Evolutionary conservation across 495 filamentous ascomycete genomes (phyloP).

Genomic region (Hamigera avellanea): DNA sequence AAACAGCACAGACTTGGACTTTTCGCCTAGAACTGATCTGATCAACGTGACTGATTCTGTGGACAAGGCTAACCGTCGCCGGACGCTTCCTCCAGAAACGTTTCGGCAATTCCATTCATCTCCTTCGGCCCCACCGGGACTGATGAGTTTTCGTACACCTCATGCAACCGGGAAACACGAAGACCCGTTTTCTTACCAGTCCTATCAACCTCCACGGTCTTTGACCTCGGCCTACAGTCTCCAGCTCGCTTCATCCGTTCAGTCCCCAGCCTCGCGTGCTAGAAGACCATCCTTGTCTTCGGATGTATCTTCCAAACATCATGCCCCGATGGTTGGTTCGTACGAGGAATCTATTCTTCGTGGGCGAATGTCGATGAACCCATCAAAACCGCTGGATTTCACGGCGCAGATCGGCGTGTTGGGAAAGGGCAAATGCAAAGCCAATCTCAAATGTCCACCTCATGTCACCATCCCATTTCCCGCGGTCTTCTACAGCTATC

Average conservation of each 20-base stretch:
- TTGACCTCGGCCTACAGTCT: constrained; percentile 51
- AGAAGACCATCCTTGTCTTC: constrained; percentile 64
- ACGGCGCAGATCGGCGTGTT: constrained; percentile 92
- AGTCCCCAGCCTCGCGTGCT: constrained; percentile 44
- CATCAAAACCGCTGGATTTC: constrained; percentile 88
- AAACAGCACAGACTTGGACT: constrained; percentile 73
- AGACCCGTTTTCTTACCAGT: constrained; percentile 49
- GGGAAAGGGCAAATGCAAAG: constrained; percentile 81
- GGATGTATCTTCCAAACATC: constrained; percentile 65
- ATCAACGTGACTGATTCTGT: constrained; percentile 20
- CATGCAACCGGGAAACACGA: constrained; percentile 30
- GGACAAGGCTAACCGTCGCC: constrained; percentile 41
- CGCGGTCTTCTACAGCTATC: constrained; percentile 93
- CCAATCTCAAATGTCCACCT: constrained; percentile 72
- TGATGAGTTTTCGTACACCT: constrained; percentile 8
- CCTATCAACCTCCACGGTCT: constrained; percentile 63
- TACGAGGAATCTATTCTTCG: constrained; percentile 95
- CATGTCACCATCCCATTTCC: constrained; percentile 92
- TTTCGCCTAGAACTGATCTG: constrained; percentile 32
- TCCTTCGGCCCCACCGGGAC: constrained; percentile 11
- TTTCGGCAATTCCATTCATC: constrained; percentile 32
- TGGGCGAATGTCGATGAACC: constrained; percentile 93
- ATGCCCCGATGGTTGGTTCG: constrained; percentile 92
- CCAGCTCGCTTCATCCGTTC: constrained; percentile 45
- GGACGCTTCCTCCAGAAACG: constrained; percentile 49